A percentile compares a stretch with the other conserved stretches of the same genome.
Evolutionary conservation across 169 alveolate species (phyloP).

Genomic region (Plasmodium berghei): DNA sequence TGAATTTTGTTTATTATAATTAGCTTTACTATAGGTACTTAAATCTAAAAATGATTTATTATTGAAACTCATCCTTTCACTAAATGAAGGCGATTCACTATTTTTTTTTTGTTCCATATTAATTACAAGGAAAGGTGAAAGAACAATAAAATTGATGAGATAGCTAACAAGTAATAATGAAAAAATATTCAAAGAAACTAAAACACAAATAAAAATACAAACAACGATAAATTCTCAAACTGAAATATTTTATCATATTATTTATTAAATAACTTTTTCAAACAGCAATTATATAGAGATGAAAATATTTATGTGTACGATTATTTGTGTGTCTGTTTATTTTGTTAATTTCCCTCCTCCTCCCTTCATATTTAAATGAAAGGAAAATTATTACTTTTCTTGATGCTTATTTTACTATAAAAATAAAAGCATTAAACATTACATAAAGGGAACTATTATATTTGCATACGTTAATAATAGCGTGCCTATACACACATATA

Average conservation of each 20-base stretch:
- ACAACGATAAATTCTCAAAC: conserved; percentile 10
- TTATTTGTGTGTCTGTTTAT: too few relatives aligned
- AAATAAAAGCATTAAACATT: too few relatives aligned
- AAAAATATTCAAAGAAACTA: not conserved
- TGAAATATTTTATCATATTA: not conserved
- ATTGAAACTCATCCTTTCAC: conserved; percentile 16
- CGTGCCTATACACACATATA: too few relatives aligned
- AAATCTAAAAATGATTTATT: conserved; percentile 64
- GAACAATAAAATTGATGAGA: not conserved
- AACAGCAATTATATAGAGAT: too few relatives aligned
- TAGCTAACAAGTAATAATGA: not conserved
- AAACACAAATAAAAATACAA: not conserved
- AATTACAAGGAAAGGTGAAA: not conserved
- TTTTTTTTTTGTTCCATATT: conserved; percentile 54
- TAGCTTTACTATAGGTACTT: conserved; percentile 47
- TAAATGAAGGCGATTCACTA: conserved; percentile 42
- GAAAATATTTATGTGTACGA: too few relatives aligned
- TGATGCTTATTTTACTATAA: not conserved
- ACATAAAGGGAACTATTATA: too few relatives aligned
- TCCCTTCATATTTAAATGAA: not conserved
- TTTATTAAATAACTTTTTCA: too few relatives aligned
- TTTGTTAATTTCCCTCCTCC: too few relatives aligned
- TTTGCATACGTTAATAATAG: too few relatives aligned
- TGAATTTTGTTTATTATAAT: conserved; percentile 47
- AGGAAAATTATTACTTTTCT: not conserved